Evolutionary conservation across 106 monocot genomes (phyloP).

Genomic region (Cymbidium sinense): DNA sequence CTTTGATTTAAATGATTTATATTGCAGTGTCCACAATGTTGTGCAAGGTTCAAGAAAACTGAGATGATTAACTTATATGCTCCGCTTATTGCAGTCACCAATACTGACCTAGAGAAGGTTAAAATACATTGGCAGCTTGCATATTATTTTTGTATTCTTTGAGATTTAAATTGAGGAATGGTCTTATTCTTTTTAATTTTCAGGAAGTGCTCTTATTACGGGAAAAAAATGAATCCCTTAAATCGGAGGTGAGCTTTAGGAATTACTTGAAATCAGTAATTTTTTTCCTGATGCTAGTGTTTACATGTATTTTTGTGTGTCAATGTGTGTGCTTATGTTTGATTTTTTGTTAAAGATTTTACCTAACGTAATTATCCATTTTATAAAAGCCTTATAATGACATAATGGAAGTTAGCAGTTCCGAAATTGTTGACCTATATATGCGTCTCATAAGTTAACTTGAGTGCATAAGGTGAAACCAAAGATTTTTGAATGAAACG

Average conservation of each 20-base stretch:
- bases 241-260: conserved; percentile 29
- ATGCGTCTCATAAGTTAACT: too few relatives aligned
- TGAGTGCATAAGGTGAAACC: too few relatives aligned
- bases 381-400: neutral
- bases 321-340: neutral
- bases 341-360: neutral
- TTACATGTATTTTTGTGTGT: neutral
- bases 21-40: conserved; percentile 51
- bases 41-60: conserved; percentile 17
- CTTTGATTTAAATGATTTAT: neutral
- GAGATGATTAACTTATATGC: conserved; percentile 40
- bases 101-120: conserved; percentile 61
- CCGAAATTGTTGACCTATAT: too few relatives aligned
- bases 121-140: neutral
- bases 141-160: conserved; percentile 1
- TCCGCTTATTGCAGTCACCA: conserved; percentile 36
- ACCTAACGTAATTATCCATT: neutral
- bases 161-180: conserved; percentile 5
- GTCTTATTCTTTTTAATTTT: conserved; percentile 12
- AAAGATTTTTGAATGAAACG: too few relatives aligned
- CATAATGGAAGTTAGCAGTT: neutral
- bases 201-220: conserved; percentile 50
- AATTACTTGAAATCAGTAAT: neutral
- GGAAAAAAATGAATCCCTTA: conserved; percentile 50
- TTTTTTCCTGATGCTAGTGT: neutral